phyloP scores from a whole-genome alignment of 1,284 basidiomycete genomes.

The Vanrija humicola region DNA sequence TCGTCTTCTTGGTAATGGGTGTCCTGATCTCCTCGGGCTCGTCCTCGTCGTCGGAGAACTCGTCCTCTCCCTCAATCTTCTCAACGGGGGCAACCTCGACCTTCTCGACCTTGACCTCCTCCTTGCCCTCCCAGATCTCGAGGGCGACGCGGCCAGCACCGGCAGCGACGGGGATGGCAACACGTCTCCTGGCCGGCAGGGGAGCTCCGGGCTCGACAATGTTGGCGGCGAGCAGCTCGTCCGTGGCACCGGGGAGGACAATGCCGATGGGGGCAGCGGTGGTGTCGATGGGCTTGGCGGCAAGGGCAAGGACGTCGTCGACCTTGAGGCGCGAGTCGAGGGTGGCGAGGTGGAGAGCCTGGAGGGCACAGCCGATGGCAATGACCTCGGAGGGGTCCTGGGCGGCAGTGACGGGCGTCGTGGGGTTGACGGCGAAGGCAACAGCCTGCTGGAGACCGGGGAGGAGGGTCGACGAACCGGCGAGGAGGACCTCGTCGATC shows the following conservation, averaged over 20 bases:
- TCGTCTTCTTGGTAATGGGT: constrained; percentile 60
- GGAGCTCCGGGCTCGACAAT: constrained; percentile 69
- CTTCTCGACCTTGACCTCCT: constrained; percentile 72
- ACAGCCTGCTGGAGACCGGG: constrained; percentile 79
- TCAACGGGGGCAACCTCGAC: constrained; percentile 47
- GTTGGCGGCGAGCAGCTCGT: constrained; percentile 54
- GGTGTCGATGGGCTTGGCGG: constrained; percentile 54
- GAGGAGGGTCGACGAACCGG: constrained; percentile 81
- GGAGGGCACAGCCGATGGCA: constrained; percentile 80
- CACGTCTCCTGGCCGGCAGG: constrained; percentile 68
- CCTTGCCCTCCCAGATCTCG: constrained; percentile 83
- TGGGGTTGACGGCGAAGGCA: constrained; percentile 65
- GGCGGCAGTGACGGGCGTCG: constrained; percentile 55
- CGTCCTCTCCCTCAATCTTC: constrained; percentile 38
- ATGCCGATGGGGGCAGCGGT: constrained; percentile 72
- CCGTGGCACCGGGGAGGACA: constrained; percentile 63
- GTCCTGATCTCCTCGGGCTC: constrained; percentile 66
- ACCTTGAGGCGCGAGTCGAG: constrained; percentile 52
- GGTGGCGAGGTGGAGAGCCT: constrained; percentile 66
- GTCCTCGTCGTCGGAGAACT: constrained; percentile 50
- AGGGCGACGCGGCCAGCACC: constrained; percentile 61
- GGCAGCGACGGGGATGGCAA: constrained; percentile 66
- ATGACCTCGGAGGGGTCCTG: constrained; percentile 85
- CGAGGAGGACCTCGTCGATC: constrained; percentile 85
- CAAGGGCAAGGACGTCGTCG: constrained; percentile 53